A percentile compares a stretch with the other conserved stretches of the same genome.
Evolutionary conservation across 495 filamentous ascomycete genomes (phyloP).

Genomic region (Penicillium steckii): DNA sequence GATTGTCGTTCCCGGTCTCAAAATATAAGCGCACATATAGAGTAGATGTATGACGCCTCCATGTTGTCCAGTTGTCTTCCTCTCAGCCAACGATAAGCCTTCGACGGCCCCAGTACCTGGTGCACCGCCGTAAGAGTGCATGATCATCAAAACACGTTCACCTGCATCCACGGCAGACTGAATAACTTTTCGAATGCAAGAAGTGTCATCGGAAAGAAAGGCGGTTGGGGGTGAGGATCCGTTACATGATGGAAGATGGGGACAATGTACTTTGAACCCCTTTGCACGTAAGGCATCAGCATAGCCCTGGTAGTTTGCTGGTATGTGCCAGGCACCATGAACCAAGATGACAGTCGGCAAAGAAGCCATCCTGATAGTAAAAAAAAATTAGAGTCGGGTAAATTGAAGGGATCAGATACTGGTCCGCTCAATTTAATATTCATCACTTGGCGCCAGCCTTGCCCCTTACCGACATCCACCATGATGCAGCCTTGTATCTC

Average conservation of each 20-base stretch:
- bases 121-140: conserved; percentile 43
- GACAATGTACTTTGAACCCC: conserved; percentile 36
- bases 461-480: neutral
- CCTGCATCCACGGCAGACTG: conserved; percentile 23
- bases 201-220: conserved; percentile 26
- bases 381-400: neutral
- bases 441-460: neutral
- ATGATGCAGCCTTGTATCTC: no score
- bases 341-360: conserved; percentile 37
- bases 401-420: neutral
- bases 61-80: conserved; percentile 15
- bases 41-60: conserved; percentile 42
- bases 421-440: neutral
- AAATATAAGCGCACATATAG: conserved; percentile 38
- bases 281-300: conserved; percentile 25
- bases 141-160: conserved; percentile 30
- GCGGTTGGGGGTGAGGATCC: conserved; percentile 21
- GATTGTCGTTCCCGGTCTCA: conserved; percentile 16
- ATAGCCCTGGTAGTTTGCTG: conserved; percentile 34
- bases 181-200: conserved; percentile 21
- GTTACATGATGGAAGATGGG: conserved; percentile 33
- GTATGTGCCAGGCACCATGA: conserved; percentile 45
- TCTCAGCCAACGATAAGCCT: conserved; percentile 24
- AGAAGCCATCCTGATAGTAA: neutral
- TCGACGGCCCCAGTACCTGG: conserved; percentile 34